Evolutionary conservation across 345 rosid genomes (phyloP), one percentile per base, ranked within the genome.

Genomic region (Erysimum cheiranthoides): DNA sequence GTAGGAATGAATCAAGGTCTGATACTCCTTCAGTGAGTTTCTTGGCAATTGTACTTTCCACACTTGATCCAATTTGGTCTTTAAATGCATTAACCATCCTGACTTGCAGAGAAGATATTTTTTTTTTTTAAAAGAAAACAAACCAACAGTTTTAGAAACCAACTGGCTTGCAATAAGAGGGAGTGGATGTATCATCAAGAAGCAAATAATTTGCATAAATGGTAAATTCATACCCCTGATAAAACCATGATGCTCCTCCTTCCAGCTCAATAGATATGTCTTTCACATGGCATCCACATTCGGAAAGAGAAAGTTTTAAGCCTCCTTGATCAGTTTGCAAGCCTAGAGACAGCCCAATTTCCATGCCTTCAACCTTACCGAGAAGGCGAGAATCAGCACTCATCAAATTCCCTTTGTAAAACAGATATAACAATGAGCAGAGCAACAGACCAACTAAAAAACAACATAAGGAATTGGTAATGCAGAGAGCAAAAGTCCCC

Each of bases 221-320:
- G 18, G 47, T 59, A 51, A 32, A n/a, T 9, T 8, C 81, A 61
- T 89, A 94, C 99, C 99, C 99, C 74, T 92, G 97, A 84, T 94
- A 94, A 75, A 94, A 88, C 97, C 99, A 94, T 50, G 99, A 92
- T 28, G 96, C 92, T 59, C 99, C 97, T 86, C 99, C 97, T 63
- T 94, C 87, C 76, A 94, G 73, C 56, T 85, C 79, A 70, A 94
- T 94, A 61, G 73, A 68, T 51, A 94, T 85, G 78, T 86, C 90
- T 63, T 70, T 85, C 47, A 94, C 93, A 71, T 87, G 86, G 78
- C 97, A 94, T 61, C 99, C 97, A 39, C 87, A 83, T 59, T 94
- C 90, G 68, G 80, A 56, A 30, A 92, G 86, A 57, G 92, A 87
- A 17, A 90, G 83, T 78, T 86, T 88, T 68, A 95, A 79, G 47